These are phyloP conservation scores for Pseudoperonospora humuli DNA, from an alignment of 352 stramenopile species.

Conservation along the genomic window DNA sequence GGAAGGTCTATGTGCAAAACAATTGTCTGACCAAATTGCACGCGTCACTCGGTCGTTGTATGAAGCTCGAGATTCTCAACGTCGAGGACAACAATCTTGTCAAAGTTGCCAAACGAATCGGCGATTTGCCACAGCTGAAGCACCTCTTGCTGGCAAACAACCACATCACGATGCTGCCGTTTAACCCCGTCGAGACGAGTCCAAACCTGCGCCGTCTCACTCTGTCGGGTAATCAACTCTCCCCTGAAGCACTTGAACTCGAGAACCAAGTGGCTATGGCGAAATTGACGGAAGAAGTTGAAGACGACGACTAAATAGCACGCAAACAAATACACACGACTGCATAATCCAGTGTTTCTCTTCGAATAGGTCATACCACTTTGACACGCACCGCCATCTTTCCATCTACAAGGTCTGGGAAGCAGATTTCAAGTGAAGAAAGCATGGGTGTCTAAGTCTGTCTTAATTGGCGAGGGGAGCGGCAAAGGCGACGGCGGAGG, in stretches of 20 bases:
- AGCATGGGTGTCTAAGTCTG: conserved; percentile 72
- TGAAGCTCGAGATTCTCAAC: conserved; percentile 77
- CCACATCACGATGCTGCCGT: conserved; percentile 64
- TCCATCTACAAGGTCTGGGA: too few species aligned
- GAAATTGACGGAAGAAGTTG: conserved; percentile 44
- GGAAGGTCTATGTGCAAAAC: conserved; percentile 81
- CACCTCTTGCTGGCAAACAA: conserved; percentile 90
- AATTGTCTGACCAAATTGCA: conserved; percentile 79
- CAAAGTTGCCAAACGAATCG: conserved; percentile 83
- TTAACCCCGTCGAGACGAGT: conserved; percentile 69
- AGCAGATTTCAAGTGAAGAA: conserved; percentile 64
- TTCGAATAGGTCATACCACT: conserved; percentile 6
- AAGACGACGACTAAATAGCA: conserved; percentile 22
- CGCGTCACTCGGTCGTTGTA: conserved; percentile 63
- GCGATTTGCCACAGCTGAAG: conserved; percentile 63
- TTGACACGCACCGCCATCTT: too few species aligned
- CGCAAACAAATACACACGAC: background rate
- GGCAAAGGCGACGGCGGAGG: conserved; percentile 40
- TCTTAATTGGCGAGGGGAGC: conserved; percentile 77
- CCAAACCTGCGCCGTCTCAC: conserved; percentile 68
- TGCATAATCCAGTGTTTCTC: conserved; percentile 16
- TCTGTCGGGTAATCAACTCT: conserved; percentile 65
- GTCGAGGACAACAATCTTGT: conserved; percentile 73
- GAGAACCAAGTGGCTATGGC: too few species aligned
- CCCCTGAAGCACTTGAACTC: too few species aligned